Evolutionary conservation across 164 flowering plant genomes (phyloP).

Genomic region (Vitis amurensis): DNA sequence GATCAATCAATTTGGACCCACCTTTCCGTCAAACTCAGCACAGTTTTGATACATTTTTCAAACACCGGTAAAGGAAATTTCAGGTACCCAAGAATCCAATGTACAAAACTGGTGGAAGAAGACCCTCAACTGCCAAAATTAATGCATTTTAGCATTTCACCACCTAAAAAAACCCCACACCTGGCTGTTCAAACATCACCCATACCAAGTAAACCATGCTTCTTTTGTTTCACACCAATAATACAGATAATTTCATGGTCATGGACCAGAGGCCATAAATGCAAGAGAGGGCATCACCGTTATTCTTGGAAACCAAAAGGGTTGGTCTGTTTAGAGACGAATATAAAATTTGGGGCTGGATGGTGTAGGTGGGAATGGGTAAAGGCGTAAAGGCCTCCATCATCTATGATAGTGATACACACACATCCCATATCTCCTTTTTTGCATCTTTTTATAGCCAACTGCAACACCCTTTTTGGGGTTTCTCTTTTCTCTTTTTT

Average conservation of each 20-base stretch:
- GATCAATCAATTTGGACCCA: slow-evolving; percentile 9
- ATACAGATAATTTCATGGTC: background rate
- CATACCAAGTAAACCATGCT: background rate
- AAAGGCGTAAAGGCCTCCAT: background rate
- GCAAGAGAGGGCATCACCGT: background rate
- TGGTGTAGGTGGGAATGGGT: slow-evolving; percentile 3
- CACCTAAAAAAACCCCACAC: background rate
- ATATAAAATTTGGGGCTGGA: slow-evolving; percentile 3
- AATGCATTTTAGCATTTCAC: slow-evolving; percentile 3
- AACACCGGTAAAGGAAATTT: too few relatives aligned
- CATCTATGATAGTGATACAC: slow-evolving; percentile 28
- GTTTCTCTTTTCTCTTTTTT: slow-evolving; percentile 7
- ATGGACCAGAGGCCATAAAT: slow-evolving; percentile 21
- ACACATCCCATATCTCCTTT: slow-evolving; percentile 16
- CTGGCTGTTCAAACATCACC: slow-evolving; percentile 1
- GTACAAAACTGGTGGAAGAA: slow-evolving; percentile 11
- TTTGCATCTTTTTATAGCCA: background rate
- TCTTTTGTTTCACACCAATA: slow-evolving; percentile 18
- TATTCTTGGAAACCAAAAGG: slow-evolving; percentile 17
- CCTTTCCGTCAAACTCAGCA: slow-evolving; percentile 4
- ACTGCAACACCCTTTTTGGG: background rate
- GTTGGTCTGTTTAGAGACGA: slow-evolving; percentile 2
- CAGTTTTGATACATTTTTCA: background rate
- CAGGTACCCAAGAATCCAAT: slow-evolving; percentile 14
- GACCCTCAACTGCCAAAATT: slow-evolving; percentile 26